phyloP scores from a whole-genome alignment of 1,284 basidiomycete species.

The Ustilago tritici region DNA sequence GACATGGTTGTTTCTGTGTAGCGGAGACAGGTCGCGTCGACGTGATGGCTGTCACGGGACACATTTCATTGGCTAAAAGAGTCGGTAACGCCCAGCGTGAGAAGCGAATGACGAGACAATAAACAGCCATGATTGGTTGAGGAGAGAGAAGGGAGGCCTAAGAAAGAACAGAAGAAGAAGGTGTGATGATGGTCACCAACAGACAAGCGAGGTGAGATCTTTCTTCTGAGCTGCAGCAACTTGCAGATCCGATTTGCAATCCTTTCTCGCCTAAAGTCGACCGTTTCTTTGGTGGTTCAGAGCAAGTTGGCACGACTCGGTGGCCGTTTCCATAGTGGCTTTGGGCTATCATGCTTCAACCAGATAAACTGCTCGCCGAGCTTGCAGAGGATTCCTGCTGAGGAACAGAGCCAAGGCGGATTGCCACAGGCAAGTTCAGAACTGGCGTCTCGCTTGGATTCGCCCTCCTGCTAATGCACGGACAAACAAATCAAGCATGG shows the following conservation, averaged over 20 bases:
- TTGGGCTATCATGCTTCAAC: no score
- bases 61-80: no score
- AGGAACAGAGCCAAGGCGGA: not conserved
- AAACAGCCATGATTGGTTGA: not conserved
- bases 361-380: no score
- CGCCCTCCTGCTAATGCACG: constrained; percentile 1
- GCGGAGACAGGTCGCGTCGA: not conserved
- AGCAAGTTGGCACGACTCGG: no score
- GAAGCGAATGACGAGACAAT: not conserved
- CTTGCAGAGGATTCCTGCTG: not conserved
- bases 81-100: no score
- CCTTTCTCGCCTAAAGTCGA: not conserved
- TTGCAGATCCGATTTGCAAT: constrained; percentile 3
- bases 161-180: not conserved
- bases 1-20: not conserved
- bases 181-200: not conserved
- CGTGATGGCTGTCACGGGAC: not conserved
- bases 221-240: not conserved
- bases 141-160: not conserved
- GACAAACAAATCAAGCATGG: constrained; percentile 9
- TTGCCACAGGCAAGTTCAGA: not conserved
- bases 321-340: no score
- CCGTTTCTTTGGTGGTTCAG: no score
- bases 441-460: not conserved
- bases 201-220: not conserved